Evolutionary conservation across 2,329 filamentous ascomycete genomes (phyloP), one percentile per base, ranked within the genome.

Genomic region (Pezicula neosporulosa): DNA sequence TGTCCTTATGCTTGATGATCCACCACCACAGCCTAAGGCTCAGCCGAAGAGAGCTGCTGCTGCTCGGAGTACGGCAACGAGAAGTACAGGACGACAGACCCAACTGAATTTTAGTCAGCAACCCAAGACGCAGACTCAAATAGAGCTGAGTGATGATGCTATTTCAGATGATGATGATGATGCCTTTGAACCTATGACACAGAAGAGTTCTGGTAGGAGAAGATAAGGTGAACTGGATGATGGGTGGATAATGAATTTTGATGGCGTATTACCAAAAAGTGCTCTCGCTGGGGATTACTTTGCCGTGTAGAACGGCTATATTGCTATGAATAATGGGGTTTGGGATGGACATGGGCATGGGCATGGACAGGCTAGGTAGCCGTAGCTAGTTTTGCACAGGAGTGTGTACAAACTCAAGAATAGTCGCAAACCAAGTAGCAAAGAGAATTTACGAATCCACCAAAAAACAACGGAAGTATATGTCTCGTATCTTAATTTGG

Each of bases 131-230:
- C 64, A 60, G 38, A 59, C 59, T 35, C 50, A 57, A n/a, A 47
- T 75, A n/a, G 81, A 85, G 61, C 78, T 85, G 49, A 86, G 82
- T 54, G 82, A 85, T 52, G 83, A 86, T 62, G 82, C 85, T 65
- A 83, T 86, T 42, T 81, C 77, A 0, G 80, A 83, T 51, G 67
- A 68, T 51, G 80, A 83, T 41, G 80, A 83, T 41, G 79, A 83
- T 65, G 75, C 75, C 0, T 86, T 86, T 64, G 81, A 85, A 65
- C 62, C 62, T 4, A 55, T 61, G 49, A 44, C 48, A 33, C 30
- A 33, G 30, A 33, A 5, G 10, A 33, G 30, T 48, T 41, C 49
- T 8, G 15, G 19, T 21, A 13, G n/a, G 27, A 24, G 42, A 6
- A 28, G 21, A 16, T 28, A 16, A 27, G 13, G 42, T 6, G 27